These are phyloP conservation scores for Trametopsis cervina DNA, from an alignment of 768 basidiomycete genomes.

Conservation along the genomic window DNA sequence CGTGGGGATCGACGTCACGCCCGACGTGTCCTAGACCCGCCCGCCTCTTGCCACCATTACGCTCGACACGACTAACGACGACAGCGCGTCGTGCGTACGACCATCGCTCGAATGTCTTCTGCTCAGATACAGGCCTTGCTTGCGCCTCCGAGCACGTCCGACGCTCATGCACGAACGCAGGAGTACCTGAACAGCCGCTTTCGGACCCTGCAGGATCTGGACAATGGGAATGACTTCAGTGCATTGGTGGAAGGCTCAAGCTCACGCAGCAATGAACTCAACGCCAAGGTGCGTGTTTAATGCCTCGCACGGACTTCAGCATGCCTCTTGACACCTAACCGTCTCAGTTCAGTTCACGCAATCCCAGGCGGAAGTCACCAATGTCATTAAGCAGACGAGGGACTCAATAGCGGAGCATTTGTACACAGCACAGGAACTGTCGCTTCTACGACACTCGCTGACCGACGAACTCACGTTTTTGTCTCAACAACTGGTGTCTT, in stretches of 20 bases:
- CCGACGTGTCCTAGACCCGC: background rate
- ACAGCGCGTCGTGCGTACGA: background rate
- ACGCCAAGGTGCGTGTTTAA: slow-evolving; percentile 22
- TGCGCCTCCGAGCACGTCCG: slow-evolving; percentile 36
- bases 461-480: slow-evolving; percentile 72
- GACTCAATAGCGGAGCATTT: slow-evolving; percentile 41
- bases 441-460: slow-evolving; percentile 68
- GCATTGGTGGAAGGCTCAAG: slow-evolving; percentile 40
- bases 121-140: slow-evolving; percentile 41
- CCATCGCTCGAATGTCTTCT: slow-evolving; percentile 29
- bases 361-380: slow-evolving; percentile 43
- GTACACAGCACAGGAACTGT: slow-evolving; percentile 62
- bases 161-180: slow-evolving; percentile 29
- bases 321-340: slow-evolving; percentile 26
- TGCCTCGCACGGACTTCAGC: slow-evolving; percentile 10
- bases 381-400: slow-evolving; percentile 43
- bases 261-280: slow-evolving; percentile 20
- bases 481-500: slow-evolving; percentile 55
- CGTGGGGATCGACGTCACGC: background rate
- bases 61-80: background rate
- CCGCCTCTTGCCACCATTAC: background rate
- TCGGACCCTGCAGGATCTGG: slow-evolving; percentile 29
- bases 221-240: slow-evolving; percentile 37
- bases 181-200: slow-evolving; percentile 40
- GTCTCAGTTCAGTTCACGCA: slow-evolving; percentile 50